Conservation (phyloP, 768 basidiomycete genomes). For the Termitomyces sp. region DNA sequence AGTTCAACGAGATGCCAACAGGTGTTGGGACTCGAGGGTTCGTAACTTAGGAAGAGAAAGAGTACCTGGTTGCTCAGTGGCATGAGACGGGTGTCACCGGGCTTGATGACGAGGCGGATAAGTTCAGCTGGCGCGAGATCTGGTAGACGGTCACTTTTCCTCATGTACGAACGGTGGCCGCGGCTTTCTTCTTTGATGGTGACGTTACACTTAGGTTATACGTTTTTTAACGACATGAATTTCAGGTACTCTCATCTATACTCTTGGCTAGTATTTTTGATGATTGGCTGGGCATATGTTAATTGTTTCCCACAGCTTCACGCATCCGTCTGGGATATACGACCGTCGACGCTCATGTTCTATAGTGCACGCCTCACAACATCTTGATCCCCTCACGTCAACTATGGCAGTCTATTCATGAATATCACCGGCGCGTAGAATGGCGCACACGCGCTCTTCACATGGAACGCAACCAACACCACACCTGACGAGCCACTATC, state of each 20-base stretch:
- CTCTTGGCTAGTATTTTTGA: constrained; percentile 40
- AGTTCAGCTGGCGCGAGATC: constrained; percentile 59
- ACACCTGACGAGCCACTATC: constrained; percentile 52
- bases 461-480: constrained; percentile 64
- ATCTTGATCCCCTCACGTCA: constrained; percentile 34
- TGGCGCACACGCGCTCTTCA: constrained; percentile 48
- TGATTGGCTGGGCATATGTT: background rate
- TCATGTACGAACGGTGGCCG: constrained; percentile 50
- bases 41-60: constrained; percentile 47
- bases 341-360: constrained; percentile 54
- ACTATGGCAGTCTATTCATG: constrained; percentile 57
- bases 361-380: constrained; percentile 38
- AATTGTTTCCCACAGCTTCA: constrained; percentile 42
- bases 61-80: constrained; percentile 38
- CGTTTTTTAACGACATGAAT: background rate
- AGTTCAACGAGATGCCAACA: too few relatives aligned
- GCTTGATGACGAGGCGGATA: constrained; percentile 32
- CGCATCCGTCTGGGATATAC: constrained; percentile 65
- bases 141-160: constrained; percentile 42
- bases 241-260: constrained; percentile 42
- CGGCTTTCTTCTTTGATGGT: constrained; percentile 55
- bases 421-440: constrained; percentile 50
- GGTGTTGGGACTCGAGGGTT: constrained; percentile 25
- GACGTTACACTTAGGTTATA: constrained; percentile 7
- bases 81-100: constrained; percentile 39